phyloP scores from a whole-genome alignment of 768 basidiomycete genomes.

The Lepiota brunneoincarnata region DNA sequence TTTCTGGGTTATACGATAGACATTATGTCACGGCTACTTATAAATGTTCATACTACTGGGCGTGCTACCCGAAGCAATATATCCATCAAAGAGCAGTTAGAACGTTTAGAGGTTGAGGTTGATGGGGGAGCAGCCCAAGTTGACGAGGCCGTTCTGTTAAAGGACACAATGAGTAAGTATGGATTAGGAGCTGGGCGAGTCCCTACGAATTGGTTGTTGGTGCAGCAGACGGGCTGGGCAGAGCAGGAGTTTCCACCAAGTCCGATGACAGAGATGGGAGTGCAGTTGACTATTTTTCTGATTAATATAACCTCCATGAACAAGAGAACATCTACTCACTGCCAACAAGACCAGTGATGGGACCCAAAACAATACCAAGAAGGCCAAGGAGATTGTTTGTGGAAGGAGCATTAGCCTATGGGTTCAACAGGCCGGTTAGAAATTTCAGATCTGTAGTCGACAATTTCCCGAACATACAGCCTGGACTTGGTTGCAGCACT shows the following conservation, averaged over 20 bases:
- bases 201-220: conserved; percentile 20
- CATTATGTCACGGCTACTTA: no score
- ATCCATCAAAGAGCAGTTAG: not conserved
- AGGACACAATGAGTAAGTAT: not conserved
- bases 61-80: not conserved
- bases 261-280: conserved; percentile 17
- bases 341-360: conserved; percentile 21
- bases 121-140: conserved; percentile 23
- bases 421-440: conserved; percentile 4
- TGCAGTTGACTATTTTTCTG: conserved; percentile 16
- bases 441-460: not conserved
- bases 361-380: conserved; percentile 13
- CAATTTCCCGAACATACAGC: no score
- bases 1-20: no score
- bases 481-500: no score
- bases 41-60: not conserved
- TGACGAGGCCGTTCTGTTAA: conserved; percentile 18
- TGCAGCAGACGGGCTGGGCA: conserved; percentile 27
- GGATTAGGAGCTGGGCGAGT: conserved; percentile 14
- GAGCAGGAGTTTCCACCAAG: conserved; percentile 16
- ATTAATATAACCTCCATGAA: not conserved
- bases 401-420: not conserved
- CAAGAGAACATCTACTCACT: conserved; percentile 1
- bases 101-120: conserved; percentile 9
- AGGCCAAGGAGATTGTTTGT: conserved; percentile 4